phyloP scores from a whole-genome alignment of 768 basidiomycete genomes.

The Pleurotus pulmonarius region DNA sequence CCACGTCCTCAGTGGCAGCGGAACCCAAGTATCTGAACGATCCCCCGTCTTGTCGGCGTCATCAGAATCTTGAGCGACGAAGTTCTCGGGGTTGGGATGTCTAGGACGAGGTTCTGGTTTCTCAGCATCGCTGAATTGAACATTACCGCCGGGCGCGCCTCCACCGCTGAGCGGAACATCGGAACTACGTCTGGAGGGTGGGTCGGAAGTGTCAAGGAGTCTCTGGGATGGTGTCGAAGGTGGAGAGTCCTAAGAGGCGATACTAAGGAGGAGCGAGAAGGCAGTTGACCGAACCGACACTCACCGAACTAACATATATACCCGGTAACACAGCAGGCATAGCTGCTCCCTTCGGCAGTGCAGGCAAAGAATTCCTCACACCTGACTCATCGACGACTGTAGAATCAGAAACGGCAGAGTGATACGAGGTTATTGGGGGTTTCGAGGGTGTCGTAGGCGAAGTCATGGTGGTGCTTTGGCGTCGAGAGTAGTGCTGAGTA shows the following conservation, averaged over 20 bases:
- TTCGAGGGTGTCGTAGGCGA: no score
- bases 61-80: not conserved
- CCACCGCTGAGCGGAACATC: not conserved
- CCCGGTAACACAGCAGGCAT: not conserved
- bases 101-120: not conserved
- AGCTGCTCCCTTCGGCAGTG: not conserved
- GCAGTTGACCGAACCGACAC: not conserved
- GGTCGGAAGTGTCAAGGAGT: not conserved
- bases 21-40: slow-evolving; percentile 30
- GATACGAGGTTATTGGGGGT: no score
- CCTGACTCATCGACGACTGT: no score
- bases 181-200: not conserved
- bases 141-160: not conserved
- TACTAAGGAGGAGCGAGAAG: not conserved
- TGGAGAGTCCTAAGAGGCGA: not conserved
- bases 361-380: not conserved
- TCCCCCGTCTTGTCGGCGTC: not conserved
- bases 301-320: not conserved
- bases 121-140: not conserved
- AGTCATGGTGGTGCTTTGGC: no score
- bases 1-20: slow-evolving; percentile 40
- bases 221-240: no score
- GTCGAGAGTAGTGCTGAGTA: no score
- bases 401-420: no score
- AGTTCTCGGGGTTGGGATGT: not conserved